Evolutionary conservation across 495 filamentous ascomycete genomes (phyloP).

Genomic region (Corynascus novoguineensis): DNA sequence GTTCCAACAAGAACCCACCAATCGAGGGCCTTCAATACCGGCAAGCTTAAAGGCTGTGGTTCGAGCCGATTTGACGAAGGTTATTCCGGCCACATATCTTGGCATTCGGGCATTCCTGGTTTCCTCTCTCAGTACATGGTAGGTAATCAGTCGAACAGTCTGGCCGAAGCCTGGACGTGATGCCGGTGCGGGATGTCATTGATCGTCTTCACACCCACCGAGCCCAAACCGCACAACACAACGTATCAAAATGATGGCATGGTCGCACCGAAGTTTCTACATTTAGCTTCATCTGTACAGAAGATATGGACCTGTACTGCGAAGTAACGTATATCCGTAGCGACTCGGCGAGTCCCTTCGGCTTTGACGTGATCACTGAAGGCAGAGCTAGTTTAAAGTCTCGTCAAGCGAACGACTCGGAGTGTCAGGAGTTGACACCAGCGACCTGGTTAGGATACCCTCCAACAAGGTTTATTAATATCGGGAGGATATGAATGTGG

Average conservation of each 20-base stretch:
- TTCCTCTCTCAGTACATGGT: not conserved
- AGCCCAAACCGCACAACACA: not conserved
- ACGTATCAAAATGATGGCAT: not conserved
- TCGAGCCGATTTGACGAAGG: not conserved
- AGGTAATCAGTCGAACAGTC: not conserved
- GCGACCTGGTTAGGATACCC: not conserved
- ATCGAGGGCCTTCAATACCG: not conserved
- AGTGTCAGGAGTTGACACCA: no score
- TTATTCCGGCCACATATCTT: conserved; percentile 1
- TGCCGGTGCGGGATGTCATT: not conserved
- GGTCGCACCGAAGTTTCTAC: not conserved
- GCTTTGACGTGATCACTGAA: not conserved
- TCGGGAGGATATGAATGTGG: conserved; percentile 1
- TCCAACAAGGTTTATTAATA: not conserved
- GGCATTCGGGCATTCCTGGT: conserved; percentile 1
- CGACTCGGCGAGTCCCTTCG: no score
- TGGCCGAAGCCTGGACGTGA: conserved; percentile 1
- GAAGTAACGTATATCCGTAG: not conserved
- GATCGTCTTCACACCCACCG: not conserved
- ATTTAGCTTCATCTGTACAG: not conserved
- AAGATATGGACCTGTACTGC: no score
- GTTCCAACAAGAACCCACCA: not conserved
- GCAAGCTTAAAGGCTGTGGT: not conserved
- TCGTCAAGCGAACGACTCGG: no score
- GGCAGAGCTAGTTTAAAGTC: no score